Conservation (phyloP, 768 basidiomycete species). For the Ramaria sp. region DNA sequence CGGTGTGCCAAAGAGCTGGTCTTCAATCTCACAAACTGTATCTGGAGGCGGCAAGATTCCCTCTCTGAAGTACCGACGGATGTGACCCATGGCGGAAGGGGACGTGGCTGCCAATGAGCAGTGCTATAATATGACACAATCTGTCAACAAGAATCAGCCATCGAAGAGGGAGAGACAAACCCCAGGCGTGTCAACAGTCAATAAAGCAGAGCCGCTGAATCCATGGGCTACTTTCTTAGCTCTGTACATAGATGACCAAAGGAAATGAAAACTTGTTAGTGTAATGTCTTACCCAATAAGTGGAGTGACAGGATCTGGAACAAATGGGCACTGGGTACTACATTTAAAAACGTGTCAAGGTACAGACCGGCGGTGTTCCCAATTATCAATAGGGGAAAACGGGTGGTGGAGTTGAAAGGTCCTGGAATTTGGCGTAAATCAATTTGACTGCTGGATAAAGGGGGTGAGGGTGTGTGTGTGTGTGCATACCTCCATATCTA, state of each 20-base stretch:
- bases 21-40: slow-evolving; percentile 16
- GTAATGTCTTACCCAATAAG: background rate
- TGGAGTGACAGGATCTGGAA: background rate
- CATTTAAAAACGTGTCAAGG: background rate
- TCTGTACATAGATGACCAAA: background rate
- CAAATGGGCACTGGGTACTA: background rate
- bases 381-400: slow-evolving; percentile 28
- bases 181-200: slow-evolving; percentile 9
- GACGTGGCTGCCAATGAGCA: slow-evolving; percentile 13
- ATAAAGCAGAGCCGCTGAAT: slow-evolving; percentile 6
- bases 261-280: background rate
- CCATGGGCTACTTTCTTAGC: slow-evolving; percentile 5
- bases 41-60: slow-evolving; percentile 15
- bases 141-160: background rate
- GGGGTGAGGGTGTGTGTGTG: no score
- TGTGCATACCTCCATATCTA: slow-evolving; percentile 8
- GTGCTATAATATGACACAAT: slow-evolving; percentile 6
- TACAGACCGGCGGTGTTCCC: slow-evolving; percentile 26
- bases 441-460: background rate
- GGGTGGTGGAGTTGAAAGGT: slow-evolving; percentile 27
- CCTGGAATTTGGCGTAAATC: slow-evolving; percentile 17
- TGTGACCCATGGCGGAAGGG: slow-evolving; percentile 14
- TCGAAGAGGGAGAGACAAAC: background rate
- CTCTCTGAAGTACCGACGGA: slow-evolving; percentile 18
- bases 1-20: slow-evolving; percentile 8